These are phyloP conservation scores for Strobilomyces confusus DNA, from an alignment of 768 basidiomycete species.

Conservation along the genomic window DNA sequence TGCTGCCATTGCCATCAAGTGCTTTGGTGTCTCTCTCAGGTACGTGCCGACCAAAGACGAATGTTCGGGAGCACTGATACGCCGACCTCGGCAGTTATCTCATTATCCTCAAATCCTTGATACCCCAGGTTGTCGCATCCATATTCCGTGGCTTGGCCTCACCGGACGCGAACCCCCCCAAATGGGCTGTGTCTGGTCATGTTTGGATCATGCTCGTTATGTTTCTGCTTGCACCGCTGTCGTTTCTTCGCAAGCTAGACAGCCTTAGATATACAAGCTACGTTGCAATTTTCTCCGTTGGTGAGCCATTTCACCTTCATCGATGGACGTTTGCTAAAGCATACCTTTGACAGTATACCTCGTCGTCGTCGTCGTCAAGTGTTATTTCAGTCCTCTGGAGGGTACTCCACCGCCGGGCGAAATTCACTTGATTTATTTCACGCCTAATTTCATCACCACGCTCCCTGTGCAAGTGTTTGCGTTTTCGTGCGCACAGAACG, in stretches of 20 bases:
- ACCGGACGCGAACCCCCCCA: constrained; percentile 59
- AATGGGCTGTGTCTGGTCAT: constrained; percentile 71
- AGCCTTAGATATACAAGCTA: constrained; percentile 90
- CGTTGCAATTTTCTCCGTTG: constrained; percentile 85
- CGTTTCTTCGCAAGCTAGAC: constrained; percentile 79
- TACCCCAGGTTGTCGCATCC: constrained; percentile 85
- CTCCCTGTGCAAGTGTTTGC: constrained; percentile 95
- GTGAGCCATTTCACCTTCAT: constrained; percentile 40
- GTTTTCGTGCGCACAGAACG: constrained; percentile 91
- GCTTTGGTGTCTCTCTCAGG: constrained; percentile 95
- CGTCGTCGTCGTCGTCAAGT: constrained; percentile 71
- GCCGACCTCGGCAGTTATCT: constrained; percentile 53
- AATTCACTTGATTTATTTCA: constrained; percentile 67
- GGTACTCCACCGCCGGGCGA: constrained; percentile 64
- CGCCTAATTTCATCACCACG: constrained; percentile 72
- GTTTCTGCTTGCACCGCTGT: constrained; percentile 71
- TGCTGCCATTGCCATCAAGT: constrained; percentile 91
- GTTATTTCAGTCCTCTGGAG: constrained; percentile 72
- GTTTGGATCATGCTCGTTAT: constrained; percentile 82
- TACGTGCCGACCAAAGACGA: constrained; percentile 31
- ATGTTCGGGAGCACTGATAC: not conserved
- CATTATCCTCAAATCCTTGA: constrained; percentile 89
- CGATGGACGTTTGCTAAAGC: not conserved
- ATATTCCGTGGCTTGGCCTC: constrained; percentile 77
- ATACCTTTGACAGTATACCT: constrained; percentile 58